Evolutionary conservation across 371 early-diverging fungal genomes (phyloP), one percentile per base, ranked within the genome.

Genomic region (Mortierella sp.): DNA sequence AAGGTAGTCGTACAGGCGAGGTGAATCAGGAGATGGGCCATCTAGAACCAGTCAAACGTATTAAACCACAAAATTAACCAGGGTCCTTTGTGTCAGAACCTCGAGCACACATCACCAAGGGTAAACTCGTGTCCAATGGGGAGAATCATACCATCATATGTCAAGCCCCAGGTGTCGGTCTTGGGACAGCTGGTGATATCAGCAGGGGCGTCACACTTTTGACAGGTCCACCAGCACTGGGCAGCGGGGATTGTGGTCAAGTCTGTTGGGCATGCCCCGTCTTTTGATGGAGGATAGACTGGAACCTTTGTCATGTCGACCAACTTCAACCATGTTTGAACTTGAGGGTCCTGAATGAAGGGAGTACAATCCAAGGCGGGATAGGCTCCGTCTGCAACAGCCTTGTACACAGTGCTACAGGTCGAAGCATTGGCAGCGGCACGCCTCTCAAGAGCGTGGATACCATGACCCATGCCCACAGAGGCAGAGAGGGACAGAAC

Each of bases 111-210:
- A n/a, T n/a, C n/a, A n/a, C n/a, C n/a, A n/a, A n/a, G n/a, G n/a
- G n/a, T n/a, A n/a, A n/a, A n/a, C n/a, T n/a, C n/a, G n/a, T n/a
- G n/a, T n/a, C n/a, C n/a, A n/a, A n/a, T n/a, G n/a, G n/a, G n/a
- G 34, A 34, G 10, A 34, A 34, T 34, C 34, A 34, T 34, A 34
- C 34, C 34, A 10, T 34, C 89, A 51, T 85, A 88, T 8, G 86
- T 87, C 63, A 87, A 64, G 63, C 86, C 89, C 87, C 89, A 88
- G 40, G 65, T 65, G 3, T 66, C 72, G 29, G 57, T 25, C 19
- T 60, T 71, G 34, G 72, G 66, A 47, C 66, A 71, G 44, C 53
- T 53, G 1, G 65, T 65, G 43, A 65, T 65, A 27, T 71, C 72
- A n/a, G 24, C 53, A 19, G 72, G 57, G 3, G 61, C 61, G 17